These are phyloP conservation scores for Graphilbum fragrans DNA, from an alignment of 2,329 filamentous ascomycete genomes.

Conservation along the genomic window DNA sequence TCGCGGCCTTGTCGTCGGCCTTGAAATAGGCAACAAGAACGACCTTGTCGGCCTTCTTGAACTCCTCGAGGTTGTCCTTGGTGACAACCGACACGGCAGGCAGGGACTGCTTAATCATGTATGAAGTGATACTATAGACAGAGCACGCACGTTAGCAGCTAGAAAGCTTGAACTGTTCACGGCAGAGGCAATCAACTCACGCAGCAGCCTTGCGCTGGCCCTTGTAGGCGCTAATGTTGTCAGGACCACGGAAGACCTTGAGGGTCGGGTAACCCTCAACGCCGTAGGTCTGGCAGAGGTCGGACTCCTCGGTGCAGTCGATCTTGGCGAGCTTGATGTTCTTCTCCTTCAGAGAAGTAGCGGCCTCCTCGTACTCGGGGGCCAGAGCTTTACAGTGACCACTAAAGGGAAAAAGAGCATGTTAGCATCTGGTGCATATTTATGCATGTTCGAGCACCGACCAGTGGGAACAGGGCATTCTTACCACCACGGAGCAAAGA, in stretches of 20 bases:
- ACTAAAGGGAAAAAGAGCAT: conserved; percentile 38
- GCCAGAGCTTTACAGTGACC: conserved; percentile 98
- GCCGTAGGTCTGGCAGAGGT: conserved; percentile 79
- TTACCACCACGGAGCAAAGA: conserved; percentile 34
- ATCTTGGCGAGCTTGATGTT: conserved; percentile 75
- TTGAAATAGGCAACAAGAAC: conserved; percentile 84
- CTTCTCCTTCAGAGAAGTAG: conserved; percentile 77
- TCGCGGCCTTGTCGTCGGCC: conserved; percentile 69
- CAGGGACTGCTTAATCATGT: conserved; percentile 97
- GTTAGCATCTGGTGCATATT: not conserved
- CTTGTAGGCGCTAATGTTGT: conserved; percentile 70
- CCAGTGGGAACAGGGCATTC: no score
- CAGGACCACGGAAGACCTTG: conserved; percentile 91
- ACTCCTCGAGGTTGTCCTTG: conserved; percentile 77
- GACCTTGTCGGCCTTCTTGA: conserved; percentile 97
- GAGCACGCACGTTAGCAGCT: no score
- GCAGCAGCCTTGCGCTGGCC: conserved; percentile 80
- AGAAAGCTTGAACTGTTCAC: no score
- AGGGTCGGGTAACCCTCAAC: conserved; percentile 98
- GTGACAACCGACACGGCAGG: conserved; percentile 78
- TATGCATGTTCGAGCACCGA: no score
- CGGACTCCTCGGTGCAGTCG: conserved; percentile 89
- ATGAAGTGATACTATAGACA: conserved; percentile 48
- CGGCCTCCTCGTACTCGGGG: conserved; percentile 80
- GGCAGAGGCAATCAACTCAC: conserved; percentile 28